Evolutionary conservation across 371 early-diverging fungal genomes (phyloP), one percentile per base, ranked within the genome.

Genomic region (Apophysomyces elegans): DNA sequence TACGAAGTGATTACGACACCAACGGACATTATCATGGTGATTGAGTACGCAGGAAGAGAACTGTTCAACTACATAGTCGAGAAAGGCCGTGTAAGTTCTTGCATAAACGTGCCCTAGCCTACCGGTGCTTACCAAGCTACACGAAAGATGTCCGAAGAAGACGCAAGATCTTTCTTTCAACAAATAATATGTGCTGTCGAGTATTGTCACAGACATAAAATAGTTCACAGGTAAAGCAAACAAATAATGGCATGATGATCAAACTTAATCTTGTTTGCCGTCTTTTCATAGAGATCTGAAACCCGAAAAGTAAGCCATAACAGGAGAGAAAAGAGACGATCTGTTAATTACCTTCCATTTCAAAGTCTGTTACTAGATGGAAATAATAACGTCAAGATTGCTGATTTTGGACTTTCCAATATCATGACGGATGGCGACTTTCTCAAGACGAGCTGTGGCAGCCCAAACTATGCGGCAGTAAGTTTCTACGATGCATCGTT

Each of bases 181-280:
- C 99, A 99, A 80, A 93, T 99, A 38, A 91, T 99, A 35, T 95
- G 94, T 71, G 99, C 99, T 0, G 93, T 99, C 12, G 96, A 97
- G 72, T 99, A 97, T 78, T 99, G 99, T 77, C 99, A 99, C 80
- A 86, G 95, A 56, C 94, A 95, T 71, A 96, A 95, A 64, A 97
- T 99, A 72, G 97, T 97, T 38, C 99, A 99, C 78, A 86, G 98
- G 84, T 85, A 68, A 66, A 59, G 16, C 8, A 21, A n/a, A 4
- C 11, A 37, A 56, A 14, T 1, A 26, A 9, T 35, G 58, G 11
- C 9, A 21, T 7, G 9, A 14, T 45, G 16, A 18, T 8, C 21
- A 9, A 21, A 21, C 21, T 21, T 6, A 18, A n/a, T 9, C 7
- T 56, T 61, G 43, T 62, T 70, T 46, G 21, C 58, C 44, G 61